Conservation (phyloP, 768 basidiomycete genomes). For the Naganishia onofrii region DNA sequence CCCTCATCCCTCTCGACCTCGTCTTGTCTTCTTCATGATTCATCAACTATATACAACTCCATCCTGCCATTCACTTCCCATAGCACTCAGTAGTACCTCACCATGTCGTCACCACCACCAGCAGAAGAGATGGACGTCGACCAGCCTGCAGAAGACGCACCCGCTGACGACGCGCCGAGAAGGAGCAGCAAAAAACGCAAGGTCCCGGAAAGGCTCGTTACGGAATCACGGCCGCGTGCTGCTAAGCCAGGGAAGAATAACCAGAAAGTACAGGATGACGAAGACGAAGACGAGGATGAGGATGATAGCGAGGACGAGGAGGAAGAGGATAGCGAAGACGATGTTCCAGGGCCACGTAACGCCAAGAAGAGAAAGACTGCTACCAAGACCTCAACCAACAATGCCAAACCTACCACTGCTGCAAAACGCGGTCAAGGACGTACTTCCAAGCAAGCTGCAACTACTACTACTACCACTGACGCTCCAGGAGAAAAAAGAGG, state of each 20-base stretch:
- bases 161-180: constrained; percentile 18
- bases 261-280: neutral
- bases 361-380: constrained; percentile 21
- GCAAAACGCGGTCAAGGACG: constrained; percentile 16
- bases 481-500: neutral
- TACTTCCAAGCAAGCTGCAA: neutral
- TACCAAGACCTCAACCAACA: constrained; percentile 1
- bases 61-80: neutral
- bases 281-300: neutral
- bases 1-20: too few species aligned
- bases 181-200: constrained; percentile 24
- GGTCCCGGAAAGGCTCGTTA: constrained; percentile 11
- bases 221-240: neutral
- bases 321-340: constrained; percentile 2
- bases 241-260: neutral
- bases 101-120: neutral
- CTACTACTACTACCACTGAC: neutral
- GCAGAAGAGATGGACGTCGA: constrained; percentile 16
- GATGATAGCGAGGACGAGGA: constrained; percentile 26
- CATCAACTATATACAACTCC: neutral
- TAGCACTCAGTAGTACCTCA: too few species aligned
- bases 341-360: neutral
- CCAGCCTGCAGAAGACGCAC: neutral
- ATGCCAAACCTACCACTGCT: neutral
- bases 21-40: neutral